A percentile compares a stretch with the other conserved stretches of the same genome.
phyloP scores from a whole-genome alignment of 768 basidiomycete genomes.

The Suillus weaverae region DNA sequence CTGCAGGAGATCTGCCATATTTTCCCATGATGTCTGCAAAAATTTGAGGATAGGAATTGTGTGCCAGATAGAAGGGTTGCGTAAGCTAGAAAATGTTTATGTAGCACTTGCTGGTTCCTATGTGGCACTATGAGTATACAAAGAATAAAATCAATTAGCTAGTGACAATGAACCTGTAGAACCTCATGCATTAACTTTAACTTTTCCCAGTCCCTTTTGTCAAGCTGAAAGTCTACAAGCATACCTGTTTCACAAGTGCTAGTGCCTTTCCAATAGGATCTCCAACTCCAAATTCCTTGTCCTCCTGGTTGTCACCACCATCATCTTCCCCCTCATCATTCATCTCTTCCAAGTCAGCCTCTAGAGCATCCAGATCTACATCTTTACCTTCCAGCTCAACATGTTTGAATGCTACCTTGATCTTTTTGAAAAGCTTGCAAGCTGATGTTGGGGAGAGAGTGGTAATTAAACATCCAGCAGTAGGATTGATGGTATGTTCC shows the following conservation, averaged over 20 bases:
- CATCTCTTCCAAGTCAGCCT: neutral
- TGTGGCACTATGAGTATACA: neutral
- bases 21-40: neutral
- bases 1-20: neutral
- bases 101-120: neutral
- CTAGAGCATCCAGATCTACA: neutral
- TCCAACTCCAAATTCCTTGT: neutral
- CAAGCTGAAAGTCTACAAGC: constrained; percentile 21
- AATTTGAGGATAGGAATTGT: neutral
- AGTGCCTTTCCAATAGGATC: neutral
- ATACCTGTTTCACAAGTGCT: neutral
- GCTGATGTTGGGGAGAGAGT: neutral
- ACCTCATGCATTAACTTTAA: constrained; percentile 24
- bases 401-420: neutral
- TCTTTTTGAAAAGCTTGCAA: neutral
- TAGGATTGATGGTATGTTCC: neutral
- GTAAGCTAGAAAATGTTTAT: neutral
- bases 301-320: too few relatives aligned
- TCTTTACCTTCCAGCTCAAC: neutral
- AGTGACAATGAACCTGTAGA: constrained; percentile 19
- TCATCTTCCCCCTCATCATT: neutral
- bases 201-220: constrained; percentile 24
- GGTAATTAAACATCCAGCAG: neutral
- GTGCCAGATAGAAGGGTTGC: neutral
- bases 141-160: neutral